Percentiles rank a stretch among this genome's conserved stretches.
Conservation (phyloP, 176 grass and related monocot species). For the Coix lacrymajobi region DNA sequence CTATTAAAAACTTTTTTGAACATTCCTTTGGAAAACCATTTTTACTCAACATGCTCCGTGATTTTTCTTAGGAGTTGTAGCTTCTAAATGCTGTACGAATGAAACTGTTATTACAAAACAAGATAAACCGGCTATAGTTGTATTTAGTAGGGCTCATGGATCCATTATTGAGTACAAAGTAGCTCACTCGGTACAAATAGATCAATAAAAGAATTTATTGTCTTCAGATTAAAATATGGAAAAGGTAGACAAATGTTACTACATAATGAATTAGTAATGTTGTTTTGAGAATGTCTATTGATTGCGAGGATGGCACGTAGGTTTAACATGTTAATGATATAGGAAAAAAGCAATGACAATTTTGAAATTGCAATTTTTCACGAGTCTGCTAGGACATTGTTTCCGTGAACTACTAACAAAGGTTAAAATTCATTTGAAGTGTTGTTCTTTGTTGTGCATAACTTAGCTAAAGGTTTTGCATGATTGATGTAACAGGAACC, state of each 20-base stretch:
- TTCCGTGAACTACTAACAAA: not conserved
- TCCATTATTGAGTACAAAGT: not conserved
- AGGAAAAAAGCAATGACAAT: too few species aligned
- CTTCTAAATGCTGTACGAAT: not conserved
- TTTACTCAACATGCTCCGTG: not conserved
- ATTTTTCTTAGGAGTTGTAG: not conserved
- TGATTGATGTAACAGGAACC: conserved; percentile 60
- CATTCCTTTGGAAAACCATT: not conserved
- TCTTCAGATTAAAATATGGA: not conserved
- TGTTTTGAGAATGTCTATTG: not conserved
- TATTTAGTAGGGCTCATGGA: not conserved
- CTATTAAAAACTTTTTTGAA: not conserved
- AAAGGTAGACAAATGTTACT: not conserved
- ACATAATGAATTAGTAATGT: not conserved
- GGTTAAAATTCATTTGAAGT: not conserved
- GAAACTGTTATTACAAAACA: not conserved
- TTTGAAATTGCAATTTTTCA: not conserved
- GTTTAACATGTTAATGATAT: not conserved
- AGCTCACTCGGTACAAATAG: not conserved
- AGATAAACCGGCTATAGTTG: not conserved
- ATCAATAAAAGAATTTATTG: not conserved
- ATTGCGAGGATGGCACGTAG: not conserved
- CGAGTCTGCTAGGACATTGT: not conserved
- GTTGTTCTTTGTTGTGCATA: not conserved
- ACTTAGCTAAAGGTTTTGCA: not conserved